phyloP scores from a whole-genome alignment of 768 basidiomycete genomes.

The Tulasnella sp. region DNA sequence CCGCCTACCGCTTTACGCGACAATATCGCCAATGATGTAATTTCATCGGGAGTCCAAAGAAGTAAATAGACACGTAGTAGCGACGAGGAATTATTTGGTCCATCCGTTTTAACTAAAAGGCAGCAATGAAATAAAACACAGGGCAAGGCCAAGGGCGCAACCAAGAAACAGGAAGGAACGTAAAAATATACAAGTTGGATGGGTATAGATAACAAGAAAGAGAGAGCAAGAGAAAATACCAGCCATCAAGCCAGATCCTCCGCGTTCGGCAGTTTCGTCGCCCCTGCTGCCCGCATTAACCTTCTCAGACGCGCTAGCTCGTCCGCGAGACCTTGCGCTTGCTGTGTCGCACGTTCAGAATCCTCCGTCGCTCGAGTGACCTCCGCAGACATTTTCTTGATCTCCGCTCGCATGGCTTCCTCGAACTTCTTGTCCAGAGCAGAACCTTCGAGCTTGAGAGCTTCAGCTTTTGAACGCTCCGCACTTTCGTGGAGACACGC shows the following conservation, averaged over 20 bases:
- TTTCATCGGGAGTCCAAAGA: not conserved
- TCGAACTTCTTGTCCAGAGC: conserved; percentile 51
- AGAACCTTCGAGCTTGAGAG: conserved; percentile 42
- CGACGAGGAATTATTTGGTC: not conserved
- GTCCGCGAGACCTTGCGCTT: conserved; percentile 58
- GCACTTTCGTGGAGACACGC: not conserved
- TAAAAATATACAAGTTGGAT: conserved; percentile 10
- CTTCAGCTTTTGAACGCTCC: conserved; percentile 28
- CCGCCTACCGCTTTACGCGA: not conserved
- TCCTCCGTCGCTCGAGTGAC: conserved; percentile 53
- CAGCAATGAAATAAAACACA: not conserved
- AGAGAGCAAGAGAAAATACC: not conserved
- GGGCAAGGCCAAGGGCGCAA: not conserved
- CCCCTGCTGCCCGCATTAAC: conserved; percentile 52
- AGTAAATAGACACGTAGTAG: not conserved
- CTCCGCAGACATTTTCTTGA: conserved; percentile 45
- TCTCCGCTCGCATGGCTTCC: conserved; percentile 56
- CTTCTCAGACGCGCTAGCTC: conserved; percentile 68
- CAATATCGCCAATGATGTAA: not conserved
- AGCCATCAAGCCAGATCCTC: not conserved
- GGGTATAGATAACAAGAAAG: not conserved
- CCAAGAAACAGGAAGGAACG: conserved; percentile 10
- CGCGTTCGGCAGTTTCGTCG: conserved; percentile 7
- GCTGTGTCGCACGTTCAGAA: conserved; percentile 55
- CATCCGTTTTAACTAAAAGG: conserved; percentile 1